Percentiles rank a stretch among this genome's conserved stretches.
Conservation (phyloP, 164 flowering plant genomes). For the Tinospora cordifolia region DNA sequence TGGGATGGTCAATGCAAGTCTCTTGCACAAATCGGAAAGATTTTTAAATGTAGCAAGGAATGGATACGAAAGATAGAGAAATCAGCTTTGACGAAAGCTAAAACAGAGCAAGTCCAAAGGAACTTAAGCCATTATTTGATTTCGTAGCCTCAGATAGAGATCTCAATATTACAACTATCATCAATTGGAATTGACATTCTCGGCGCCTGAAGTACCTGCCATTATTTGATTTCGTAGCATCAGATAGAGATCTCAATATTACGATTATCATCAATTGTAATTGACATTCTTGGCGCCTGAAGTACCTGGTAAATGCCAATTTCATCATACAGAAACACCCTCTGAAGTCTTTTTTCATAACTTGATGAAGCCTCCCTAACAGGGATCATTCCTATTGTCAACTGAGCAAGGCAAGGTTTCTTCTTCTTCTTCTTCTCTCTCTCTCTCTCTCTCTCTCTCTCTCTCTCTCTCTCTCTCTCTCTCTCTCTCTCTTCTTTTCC, state of each 20-base stretch:
- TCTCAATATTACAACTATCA: background rate
- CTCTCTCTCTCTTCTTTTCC: too few species aligned
- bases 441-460: too few species aligned
- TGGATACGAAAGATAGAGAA: slow-evolving; percentile 68
- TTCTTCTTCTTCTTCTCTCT: too few species aligned
- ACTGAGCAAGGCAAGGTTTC: background rate
- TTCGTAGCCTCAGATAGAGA: slow-evolving; percentile 17
- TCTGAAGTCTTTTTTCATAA: background rate
- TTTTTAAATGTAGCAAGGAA: slow-evolving; percentile 51
- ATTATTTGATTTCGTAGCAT: slow-evolving; percentile 35
- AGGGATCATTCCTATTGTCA: background rate
- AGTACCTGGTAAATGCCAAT: background rate
- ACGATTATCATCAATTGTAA: background rate
- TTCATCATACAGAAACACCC: background rate
- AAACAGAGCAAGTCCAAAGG: slow-evolving; percentile 26
- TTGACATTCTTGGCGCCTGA: background rate
- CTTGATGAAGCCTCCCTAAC: background rate
- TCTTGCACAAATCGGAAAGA: slow-evolving; percentile 24
- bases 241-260: background rate
- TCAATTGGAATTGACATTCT: background rate
- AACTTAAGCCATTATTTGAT: slow-evolving; percentile 39
- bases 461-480: too few species aligned
- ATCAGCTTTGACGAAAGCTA: slow-evolving; percentile 46
- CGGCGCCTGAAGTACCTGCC: too few species aligned
- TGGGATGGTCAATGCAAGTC: slow-evolving; percentile 27